Base-by-base conservation (phyloP, 2,329 filamentous ascomycete species). In the Dactylonectria macrodidyma region DNA sequence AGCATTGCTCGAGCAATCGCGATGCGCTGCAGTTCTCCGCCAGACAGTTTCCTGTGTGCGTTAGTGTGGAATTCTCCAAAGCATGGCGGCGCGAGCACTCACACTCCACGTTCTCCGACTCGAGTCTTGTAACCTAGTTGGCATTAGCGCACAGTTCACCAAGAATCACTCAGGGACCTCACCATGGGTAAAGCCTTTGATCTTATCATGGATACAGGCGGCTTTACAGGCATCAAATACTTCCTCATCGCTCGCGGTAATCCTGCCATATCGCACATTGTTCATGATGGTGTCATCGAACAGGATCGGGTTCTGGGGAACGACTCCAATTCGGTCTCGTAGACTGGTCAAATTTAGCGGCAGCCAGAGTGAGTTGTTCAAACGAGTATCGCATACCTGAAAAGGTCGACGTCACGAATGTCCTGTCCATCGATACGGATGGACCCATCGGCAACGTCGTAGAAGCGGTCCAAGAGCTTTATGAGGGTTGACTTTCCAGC, bases 1-100 rank as follows among this genome's bases (percentile, higher is more conserved):
- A 95, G 83, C 55, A 95, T 87, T 1, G 93, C 92, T 30, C 93
- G 88, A 8, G 90, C 90, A 76, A 92, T 92, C 5, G 90, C 90
- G 33, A 92, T 86, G 54, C 90, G 87, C 73, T 92, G 90, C 6
- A 91, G 80, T 76, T 92, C 90, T 26, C 90, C 90, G 1, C 90
- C 90, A 4, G 90, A 92, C 2, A 92, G 80, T 81, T 90, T 90
- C 59, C 84, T 86, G 33, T n/a, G 33, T 1, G 58, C 52, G 71
- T 80, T 58, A 79, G 76, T 34, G 19, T 4, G 44, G 33, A 16
- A 2, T 33, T 30, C 12, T 59, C 54, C n/a, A 41, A 33, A 36
- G 4, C 8, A 9, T 24, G 34, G 16, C 5, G 30, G 10, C 33
- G 33, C 3, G 8, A 59, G 50, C 26, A 79, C 81, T 78, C 62